A percentile compares a stretch with the other conserved stretches of the same genome.
Conservation (phyloP, 441 rosid species). For the Capsella rubella region DNA sequence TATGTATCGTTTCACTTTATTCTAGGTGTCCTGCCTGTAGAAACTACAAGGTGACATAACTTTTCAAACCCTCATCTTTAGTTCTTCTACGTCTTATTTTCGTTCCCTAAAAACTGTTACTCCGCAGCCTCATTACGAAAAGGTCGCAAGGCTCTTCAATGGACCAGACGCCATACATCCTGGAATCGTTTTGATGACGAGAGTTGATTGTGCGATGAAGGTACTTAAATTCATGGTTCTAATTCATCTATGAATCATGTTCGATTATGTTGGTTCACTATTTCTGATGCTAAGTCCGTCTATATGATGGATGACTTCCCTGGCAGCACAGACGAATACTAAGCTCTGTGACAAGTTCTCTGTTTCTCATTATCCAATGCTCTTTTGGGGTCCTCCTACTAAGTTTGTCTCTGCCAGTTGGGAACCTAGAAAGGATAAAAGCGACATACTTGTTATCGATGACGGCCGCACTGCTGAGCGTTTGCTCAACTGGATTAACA, state of each 20-base stretch:
- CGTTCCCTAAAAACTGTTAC: conserved; percentile 36
- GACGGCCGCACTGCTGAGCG: conserved; percentile 88
- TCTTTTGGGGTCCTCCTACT: conserved; percentile 84
- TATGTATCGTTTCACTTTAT: conserved; percentile 38
- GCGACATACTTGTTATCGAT: conserved; percentile 61
- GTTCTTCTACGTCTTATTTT: conserved; percentile 20
- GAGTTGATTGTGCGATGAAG: conserved; percentile 94
- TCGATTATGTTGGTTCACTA: conserved; percentile 28
- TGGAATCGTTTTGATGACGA: conserved; percentile 78
- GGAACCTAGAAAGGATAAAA: conserved; percentile 64
- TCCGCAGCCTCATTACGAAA: conserved; percentile 90
- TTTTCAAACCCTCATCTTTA: not conserved
- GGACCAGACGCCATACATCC: conserved; percentile 96
- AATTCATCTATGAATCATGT: not conserved
- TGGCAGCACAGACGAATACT: conserved; percentile 90
- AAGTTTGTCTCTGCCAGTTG: conserved; percentile 66
- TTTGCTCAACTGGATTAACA: conserved; percentile 89
- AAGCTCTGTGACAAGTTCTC: conserved; percentile 88
- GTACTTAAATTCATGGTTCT: conserved; percentile 47
- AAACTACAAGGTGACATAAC: conserved; percentile 80
- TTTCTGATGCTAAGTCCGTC: conserved; percentile 38
- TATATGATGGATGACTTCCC: conserved; percentile 45
- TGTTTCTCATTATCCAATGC: conserved; percentile 86
- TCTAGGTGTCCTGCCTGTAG: conserved; percentile 99
- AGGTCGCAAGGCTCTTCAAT: conserved; percentile 92